phyloP scores from a whole-genome alignment of 73 alveolate genomes.

The Stentor roeselii region DNA sequence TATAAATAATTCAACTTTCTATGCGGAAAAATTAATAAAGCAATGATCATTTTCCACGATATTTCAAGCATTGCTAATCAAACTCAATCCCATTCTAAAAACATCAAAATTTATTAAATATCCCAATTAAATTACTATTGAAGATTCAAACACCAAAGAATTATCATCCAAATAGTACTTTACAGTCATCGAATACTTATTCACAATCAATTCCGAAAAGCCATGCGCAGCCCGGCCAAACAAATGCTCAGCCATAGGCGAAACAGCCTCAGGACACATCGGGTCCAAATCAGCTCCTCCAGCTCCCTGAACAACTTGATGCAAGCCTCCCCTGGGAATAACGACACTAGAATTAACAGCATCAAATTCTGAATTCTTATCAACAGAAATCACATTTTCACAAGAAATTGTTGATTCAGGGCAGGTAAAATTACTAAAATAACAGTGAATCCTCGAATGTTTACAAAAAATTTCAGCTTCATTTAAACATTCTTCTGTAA shows the following conservation, averaged over 20 bases:
- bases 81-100: too few species aligned
- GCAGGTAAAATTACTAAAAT: background rate
- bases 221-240: background rate
- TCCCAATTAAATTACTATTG: too few species aligned
- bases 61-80: too few species aligned
- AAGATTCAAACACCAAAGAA: too few species aligned
- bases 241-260: background rate
- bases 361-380: too few species aligned
- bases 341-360: background rate
- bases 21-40: too few species aligned
- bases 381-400: background rate
- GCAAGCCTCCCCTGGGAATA: background rate
- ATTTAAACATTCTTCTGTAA: background rate
- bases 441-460: background rate
- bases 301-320: constrained; percentile 11
- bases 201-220: background rate
- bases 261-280: background rate
- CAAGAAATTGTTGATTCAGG: background rate
- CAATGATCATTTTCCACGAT: too few species aligned
- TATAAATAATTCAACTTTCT: too few species aligned
- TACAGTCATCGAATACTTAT: background rate
- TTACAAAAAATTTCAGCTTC: background rate
- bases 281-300: constrained; percentile 11
- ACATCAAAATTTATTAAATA: too few species aligned
- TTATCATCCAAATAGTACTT: too few species aligned